A percentile compares a stretch with the other conserved stretches of the same genome.
phyloP scores from a whole-genome alignment of 352 stramenopile genomes.

The Phytophthora citrophthora region DNA sequence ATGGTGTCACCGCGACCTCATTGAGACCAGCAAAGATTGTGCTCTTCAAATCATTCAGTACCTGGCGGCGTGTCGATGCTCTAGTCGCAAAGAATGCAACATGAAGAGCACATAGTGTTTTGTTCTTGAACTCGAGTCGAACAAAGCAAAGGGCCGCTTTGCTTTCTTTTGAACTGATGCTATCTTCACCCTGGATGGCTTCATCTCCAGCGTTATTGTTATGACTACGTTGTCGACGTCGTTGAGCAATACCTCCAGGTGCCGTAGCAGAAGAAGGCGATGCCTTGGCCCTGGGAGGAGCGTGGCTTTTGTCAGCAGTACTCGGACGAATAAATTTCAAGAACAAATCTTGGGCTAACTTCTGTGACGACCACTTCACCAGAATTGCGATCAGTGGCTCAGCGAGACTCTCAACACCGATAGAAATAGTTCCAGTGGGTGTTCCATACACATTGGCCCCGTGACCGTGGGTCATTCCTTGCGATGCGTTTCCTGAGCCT shows the following conservation, averaged over 20 bases:
- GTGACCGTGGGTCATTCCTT: slow-evolving; percentile 44
- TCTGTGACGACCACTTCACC: slow-evolving; percentile 81
- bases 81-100: slow-evolving; percentile 88
- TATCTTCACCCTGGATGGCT: slow-evolving; percentile 19
- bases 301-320: slow-evolving; percentile 29
- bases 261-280: slow-evolving; percentile 25
- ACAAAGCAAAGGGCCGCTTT: slow-evolving; percentile 84
- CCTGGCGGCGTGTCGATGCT: slow-evolving; percentile 61
- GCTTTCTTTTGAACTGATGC: slow-evolving; percentile 35
- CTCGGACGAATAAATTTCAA: slow-evolving; percentile 71
- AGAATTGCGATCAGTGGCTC: slow-evolving; percentile 66
- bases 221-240: slow-evolving; percentile 45
- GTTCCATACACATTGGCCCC: slow-evolving; percentile 43
- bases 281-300: slow-evolving; percentile 25
- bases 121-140: slow-evolving; percentile 80
- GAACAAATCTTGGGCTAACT: slow-evolving; percentile 80
- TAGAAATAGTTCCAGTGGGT: slow-evolving; percentile 29
- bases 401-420: slow-evolving; percentile 63
- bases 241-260: slow-evolving; percentile 38
- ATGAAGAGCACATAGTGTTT: slow-evolving; percentile 79
- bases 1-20: slow-evolving; percentile 40
- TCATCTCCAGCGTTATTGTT: slow-evolving; percentile 35
- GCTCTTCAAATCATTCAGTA: slow-evolving; percentile 76
- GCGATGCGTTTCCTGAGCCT: slow-evolving; percentile 23
- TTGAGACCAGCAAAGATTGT: slow-evolving; percentile 66